Conservation (phyloP, 306 rosid genomes). For the Abrus pulchellus region DNA sequence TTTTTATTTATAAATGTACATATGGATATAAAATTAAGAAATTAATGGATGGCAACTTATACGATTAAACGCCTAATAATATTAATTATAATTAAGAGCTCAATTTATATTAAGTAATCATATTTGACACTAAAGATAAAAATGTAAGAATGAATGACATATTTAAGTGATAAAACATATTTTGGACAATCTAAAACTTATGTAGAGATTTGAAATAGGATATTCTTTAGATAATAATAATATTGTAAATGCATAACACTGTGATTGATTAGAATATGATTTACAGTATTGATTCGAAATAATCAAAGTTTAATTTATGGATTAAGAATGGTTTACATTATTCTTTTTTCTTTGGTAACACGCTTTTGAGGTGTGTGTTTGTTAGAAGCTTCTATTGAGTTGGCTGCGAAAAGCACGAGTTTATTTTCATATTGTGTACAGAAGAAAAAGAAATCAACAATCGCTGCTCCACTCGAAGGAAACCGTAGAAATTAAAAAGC, state of each 20-base stretch:
- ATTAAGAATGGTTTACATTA: not conserved
- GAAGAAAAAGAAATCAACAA: not conserved
- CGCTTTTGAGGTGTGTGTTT: not conserved
- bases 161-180: too few relatives aligned
- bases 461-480: not conserved
- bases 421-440: not conserved
- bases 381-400: not conserved
- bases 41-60: too few relatives aligned
- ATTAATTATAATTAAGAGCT: too few relatives aligned
- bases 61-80: too few relatives aligned
- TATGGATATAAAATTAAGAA: too few relatives aligned
- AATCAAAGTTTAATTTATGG: not conserved
- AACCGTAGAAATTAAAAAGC: slow-evolving; percentile 3
- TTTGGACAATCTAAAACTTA: too few relatives aligned
- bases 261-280: not conserved
- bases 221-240: too few relatives aligned
- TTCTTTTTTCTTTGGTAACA: not conserved
- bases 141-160: too few relatives aligned
- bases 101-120: too few relatives aligned
- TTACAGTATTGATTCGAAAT: not conserved
- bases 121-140: too few relatives aligned
- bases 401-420: not conserved
- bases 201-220: too few relatives aligned
- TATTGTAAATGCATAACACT: not conserved
- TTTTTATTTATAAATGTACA: too few relatives aligned